phyloP scores from a whole-genome alignment of 805 yeast genomes.

The Tetrapisispora fleetii region DNA sequence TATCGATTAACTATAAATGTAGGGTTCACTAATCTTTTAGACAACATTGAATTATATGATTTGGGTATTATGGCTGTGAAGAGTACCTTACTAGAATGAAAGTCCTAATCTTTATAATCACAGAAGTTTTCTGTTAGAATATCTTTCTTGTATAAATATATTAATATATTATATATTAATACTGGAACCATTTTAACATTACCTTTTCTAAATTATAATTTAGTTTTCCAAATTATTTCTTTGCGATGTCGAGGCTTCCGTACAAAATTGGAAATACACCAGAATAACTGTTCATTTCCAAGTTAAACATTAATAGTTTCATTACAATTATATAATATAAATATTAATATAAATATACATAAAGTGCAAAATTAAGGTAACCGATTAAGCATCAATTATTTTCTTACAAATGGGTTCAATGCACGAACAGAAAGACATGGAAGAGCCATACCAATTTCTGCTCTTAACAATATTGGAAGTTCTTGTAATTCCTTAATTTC shows the following conservation, averaged over 20 bases:
- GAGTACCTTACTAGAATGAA: too few species aligned
- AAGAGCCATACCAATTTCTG: slow-evolving; percentile 90
- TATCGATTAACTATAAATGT: slow-evolving; percentile 3
- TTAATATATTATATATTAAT: too few species aligned
- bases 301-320: not conserved
- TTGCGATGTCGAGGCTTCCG: too few species aligned
- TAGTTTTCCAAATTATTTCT: too few species aligned
- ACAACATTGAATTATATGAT: not conserved
- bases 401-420: slow-evolving; percentile 63
- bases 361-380: not conserved
- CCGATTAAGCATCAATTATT: not conserved
- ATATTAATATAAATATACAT: too few species aligned
- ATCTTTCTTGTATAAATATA: too few species aligned
- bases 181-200: too few species aligned
- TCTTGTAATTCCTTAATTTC: slow-evolving; percentile 68
- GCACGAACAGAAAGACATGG: slow-evolving; percentile 92
- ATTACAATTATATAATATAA: not conserved
- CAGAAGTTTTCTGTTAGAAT: too few species aligned
- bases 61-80: not conserved
- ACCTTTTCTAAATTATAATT: too few species aligned
- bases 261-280: too few species aligned
- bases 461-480: slow-evolving; percentile 77
- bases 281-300: too few species aligned
- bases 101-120: too few species aligned
- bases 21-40: not conserved